Evolutionary conservation across 1,139 yeast genomes (phyloP).

Genomic region (Sugiyamaella neomexicana): DNA sequence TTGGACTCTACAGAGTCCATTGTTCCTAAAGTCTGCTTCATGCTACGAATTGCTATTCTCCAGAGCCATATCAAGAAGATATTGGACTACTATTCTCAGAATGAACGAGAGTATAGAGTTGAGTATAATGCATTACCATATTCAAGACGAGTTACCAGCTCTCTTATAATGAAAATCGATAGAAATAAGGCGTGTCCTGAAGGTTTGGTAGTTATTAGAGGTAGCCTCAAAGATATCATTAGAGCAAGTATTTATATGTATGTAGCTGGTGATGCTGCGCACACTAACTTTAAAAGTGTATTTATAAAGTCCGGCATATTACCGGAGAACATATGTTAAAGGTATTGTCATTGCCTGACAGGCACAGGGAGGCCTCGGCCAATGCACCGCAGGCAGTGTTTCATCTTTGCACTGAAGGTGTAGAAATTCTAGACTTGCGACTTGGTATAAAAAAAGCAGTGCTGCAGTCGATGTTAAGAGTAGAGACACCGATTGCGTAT

Average conservation of each 20-base stretch:
- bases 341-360: background rate
- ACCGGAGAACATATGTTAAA: background rate
- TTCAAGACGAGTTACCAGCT: background rate
- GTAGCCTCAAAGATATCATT: background rate
- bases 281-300: conserved; percentile 4
- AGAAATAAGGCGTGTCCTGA: conserved; percentile 7
- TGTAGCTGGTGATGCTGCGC: background rate
- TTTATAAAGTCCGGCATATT: background rate
- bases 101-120: background rate
- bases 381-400: background rate
- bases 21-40: background rate
- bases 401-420: conserved; percentile 1
- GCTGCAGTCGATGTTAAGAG: background rate
- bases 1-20: background rate
- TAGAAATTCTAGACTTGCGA: background rate
- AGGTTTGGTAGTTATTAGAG: conserved; percentile 6
- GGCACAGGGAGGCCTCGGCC: background rate
- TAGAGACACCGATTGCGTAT: background rate
- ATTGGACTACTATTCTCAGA: background rate
- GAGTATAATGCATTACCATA: background rate
- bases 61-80: background rate
- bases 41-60: conserved; percentile 1
- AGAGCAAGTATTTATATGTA: background rate
- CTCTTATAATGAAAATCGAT: background rate
- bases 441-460: background rate